Conservation (phyloP, 2,329 filamentous ascomycete genomes). For the Aspergillus pseudotamarii region DNA sequence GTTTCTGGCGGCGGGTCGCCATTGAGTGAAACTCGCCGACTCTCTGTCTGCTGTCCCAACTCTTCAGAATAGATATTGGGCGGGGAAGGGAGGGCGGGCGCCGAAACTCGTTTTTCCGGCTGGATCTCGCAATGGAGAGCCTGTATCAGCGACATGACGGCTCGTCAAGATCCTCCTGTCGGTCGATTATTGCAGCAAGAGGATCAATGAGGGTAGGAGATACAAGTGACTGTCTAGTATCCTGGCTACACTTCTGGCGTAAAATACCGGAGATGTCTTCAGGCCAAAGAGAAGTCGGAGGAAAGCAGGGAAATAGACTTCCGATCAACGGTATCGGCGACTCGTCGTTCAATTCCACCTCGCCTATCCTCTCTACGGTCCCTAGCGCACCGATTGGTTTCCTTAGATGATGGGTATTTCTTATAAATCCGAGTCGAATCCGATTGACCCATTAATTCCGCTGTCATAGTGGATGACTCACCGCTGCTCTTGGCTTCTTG, state of each 20-base stretch:
- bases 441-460: not conserved
- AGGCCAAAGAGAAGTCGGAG: not conserved
- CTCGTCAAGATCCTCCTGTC: not conserved
- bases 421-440: not conserved
- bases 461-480: not conserved
- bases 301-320: not conserved
- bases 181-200: no score
- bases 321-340: not conserved
- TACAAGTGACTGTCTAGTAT: not conserved
- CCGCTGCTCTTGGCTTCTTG: not conserved
- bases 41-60: not conserved
- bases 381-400: not conserved
- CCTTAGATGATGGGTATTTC: not conserved
- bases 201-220: not conserved
- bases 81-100: not conserved
- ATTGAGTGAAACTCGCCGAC: not conserved
- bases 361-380: not conserved
- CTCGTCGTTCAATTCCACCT: not conserved
- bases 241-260: not conserved
- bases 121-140: not conserved
- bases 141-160: conserved; percentile 2
- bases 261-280: not conserved
- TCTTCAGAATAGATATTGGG: not conserved
- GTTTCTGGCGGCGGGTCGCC: conserved; percentile 17
- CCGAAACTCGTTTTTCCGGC: not conserved